A percentile compares a stretch with the other conserved stretches of the same genome.
Evolutionary conservation across 495 filamentous ascomycete genomes (phyloP).

Genomic region (Penicillium egyptiacum): DNA sequence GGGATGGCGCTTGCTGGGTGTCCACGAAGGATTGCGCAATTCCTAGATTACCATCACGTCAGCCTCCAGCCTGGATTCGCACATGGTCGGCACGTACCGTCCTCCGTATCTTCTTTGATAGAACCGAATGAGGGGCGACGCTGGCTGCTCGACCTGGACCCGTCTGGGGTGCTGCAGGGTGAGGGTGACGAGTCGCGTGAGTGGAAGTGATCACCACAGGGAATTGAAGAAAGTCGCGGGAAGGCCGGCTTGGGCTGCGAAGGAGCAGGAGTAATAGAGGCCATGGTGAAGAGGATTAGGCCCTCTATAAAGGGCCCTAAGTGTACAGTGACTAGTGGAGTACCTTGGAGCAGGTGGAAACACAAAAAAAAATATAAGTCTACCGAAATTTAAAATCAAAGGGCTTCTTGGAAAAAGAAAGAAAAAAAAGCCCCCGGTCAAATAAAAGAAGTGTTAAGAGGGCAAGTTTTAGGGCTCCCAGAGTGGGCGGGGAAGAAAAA

Average conservation of each 20-base stretch:
- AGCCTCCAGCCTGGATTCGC: constrained; percentile 1
- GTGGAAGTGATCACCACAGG: constrained; percentile 30
- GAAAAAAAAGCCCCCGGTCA: constrained; percentile 26
- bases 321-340: constrained; percentile 20
- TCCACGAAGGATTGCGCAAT: constrained; percentile 73
- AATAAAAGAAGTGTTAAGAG: constrained; percentile 9
- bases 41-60: constrained; percentile 33
- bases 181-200: constrained; percentile 43
- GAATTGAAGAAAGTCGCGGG: constrained; percentile 22
- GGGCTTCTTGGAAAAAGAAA: constrained; percentile 30
- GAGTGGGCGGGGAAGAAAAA: constrained; percentile 9
- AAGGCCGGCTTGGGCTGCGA: constrained; percentile 28
- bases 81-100: constrained; percentile 32
- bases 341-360: constrained; percentile 20
- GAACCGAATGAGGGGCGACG: constrained; percentile 47
- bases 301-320: constrained; percentile 41
- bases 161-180: constrained; percentile 39
- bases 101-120: constrained; percentile 46
- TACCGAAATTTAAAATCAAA: constrained; percentile 24
- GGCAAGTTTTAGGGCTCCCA: constrained; percentile 19
- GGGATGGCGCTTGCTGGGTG: constrained; percentile 61
- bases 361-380: constrained; percentile 26
- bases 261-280: constrained; percentile 29
- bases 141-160: constrained; percentile 44
- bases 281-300: constrained; percentile 36